Percentiles rank a stretch among this genome's conserved stretches.
These are phyloP conservation scores for Eucalyptus brandiana DNA, from an alignment of 345 rosid species.

Conservation along the genomic window DNA sequence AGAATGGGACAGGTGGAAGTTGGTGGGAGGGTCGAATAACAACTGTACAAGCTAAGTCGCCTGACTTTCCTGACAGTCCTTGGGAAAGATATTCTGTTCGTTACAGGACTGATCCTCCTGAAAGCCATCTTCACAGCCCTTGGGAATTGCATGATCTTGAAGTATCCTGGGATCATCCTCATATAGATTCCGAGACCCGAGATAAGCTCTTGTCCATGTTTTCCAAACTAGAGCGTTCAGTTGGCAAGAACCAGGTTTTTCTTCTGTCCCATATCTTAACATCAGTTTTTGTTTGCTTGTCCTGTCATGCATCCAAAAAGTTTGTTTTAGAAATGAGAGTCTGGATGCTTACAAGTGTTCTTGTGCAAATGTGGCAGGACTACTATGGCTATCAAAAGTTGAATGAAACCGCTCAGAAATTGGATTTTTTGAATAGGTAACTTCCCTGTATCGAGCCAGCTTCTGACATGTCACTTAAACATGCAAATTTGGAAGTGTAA, in stretches of 20 bases:
- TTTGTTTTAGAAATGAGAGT: neutral
- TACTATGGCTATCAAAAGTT: constrained; percentile 63
- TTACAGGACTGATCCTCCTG: constrained; percentile 37
- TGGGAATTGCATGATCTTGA: constrained; percentile 89
- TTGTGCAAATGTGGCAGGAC: constrained; percentile 47
- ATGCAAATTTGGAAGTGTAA: neutral
- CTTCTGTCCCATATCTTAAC: neutral
- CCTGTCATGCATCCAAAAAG: neutral
- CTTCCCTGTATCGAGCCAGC: neutral
- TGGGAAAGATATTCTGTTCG: constrained; percentile 71
- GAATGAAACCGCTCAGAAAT: constrained; percentile 64
- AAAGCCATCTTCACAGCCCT: constrained; percentile 60
- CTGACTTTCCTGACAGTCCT: constrained; percentile 79
- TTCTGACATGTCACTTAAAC: neutral
- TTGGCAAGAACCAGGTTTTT: constrained; percentile 44
- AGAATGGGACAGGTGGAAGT: constrained; percentile 49
- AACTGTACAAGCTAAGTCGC: constrained; percentile 41
- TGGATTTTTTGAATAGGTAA: constrained; percentile 75
- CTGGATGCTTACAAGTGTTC: neutral
- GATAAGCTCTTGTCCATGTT: constrained; percentile 42
- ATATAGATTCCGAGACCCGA: constrained; percentile 33
- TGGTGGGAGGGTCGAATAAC: constrained; percentile 87
- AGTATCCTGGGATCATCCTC: constrained; percentile 43
- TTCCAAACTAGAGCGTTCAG: constrained; percentile 44
- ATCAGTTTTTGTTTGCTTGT: neutral